Evolutionary conservation across 176 grass and related monocot genomes (phyloP).

Genomic region (Oryza coarctata): DNA sequence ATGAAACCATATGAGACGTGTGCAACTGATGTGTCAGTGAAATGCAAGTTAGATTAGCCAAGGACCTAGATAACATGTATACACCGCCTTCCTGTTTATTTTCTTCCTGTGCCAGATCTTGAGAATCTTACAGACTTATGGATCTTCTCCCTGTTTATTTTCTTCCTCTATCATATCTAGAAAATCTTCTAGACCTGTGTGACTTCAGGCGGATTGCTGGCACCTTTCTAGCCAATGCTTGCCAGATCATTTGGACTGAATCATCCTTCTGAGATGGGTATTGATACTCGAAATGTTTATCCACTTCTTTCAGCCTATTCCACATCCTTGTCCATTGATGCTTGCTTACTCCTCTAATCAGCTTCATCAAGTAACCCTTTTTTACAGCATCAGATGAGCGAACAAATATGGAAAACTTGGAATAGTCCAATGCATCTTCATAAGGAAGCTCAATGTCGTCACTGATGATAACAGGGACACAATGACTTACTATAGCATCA

Average conservation of each 20-base stretch:
- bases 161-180: constrained; percentile 38
- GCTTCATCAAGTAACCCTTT: constrained; percentile 56
- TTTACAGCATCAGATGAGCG: constrained; percentile 64
- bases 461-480: constrained; percentile 79
- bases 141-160: constrained; percentile 28
- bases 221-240: constrained; percentile 55
- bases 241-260: constrained; percentile 88
- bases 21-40: constrained; percentile 25
- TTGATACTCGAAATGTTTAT: constrained; percentile 64
- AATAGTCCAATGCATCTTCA: constrained; percentile 74
- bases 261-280: constrained; percentile 66
- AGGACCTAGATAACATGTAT: neutral
- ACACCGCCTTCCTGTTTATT: constrained; percentile 4
- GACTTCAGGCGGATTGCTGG: constrained; percentile 54
- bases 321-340: constrained; percentile 64
- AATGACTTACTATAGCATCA: constrained; percentile 65
- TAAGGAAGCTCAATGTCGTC: constrained; percentile 89
- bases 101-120: constrained; percentile 25
- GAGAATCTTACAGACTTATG: constrained; percentile 43
- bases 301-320: constrained; percentile 63
- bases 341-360: constrained; percentile 50
- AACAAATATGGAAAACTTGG: constrained; percentile 82
- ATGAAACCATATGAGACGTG: neutral
- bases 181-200: constrained; percentile 61
- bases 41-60: constrained; percentile 31